Conservation (phyloP, 2,329 filamentous ascomycete genomes). For the Xylaria sp. region DNA sequence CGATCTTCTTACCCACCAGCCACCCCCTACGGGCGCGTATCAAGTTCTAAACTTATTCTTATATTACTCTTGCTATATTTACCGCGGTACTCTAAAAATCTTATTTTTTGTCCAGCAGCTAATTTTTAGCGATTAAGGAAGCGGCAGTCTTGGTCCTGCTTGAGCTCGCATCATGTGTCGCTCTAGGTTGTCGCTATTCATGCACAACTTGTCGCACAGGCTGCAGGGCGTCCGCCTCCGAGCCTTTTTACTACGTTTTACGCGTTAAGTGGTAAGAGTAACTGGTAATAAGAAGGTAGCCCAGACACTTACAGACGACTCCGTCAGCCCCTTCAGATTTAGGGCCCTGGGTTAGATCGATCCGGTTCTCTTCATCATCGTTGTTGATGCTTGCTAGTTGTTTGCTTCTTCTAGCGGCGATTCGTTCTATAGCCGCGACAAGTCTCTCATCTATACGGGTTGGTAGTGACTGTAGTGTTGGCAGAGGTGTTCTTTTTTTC, state of each 20-base stretch:
- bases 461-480: background rate
- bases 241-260: conserved; percentile 3
- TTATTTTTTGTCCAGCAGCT: too few species aligned
- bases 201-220: background rate
- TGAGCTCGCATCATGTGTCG: background rate
- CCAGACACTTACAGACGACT: conserved; percentile 17
- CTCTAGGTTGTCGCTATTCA: background rate
- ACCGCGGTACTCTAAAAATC: too few species aligned
- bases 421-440: background rate
- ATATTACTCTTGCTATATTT: too few species aligned
- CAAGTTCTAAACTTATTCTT: too few species aligned
- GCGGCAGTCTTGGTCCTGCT: background rate
- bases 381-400: background rate
- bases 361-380: background rate
- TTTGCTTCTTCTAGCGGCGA: background rate
- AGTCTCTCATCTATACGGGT: background rate
- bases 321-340: background rate
- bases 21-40: too few species aligned
- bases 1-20: too few species aligned
- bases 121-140: too few species aligned
- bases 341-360: conserved; percentile 4
- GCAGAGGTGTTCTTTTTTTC: background rate
- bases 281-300: background rate
- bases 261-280: background rate
- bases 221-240: background rate